These are phyloP conservation scores for Halocafeteria seosinensis DNA, from an alignment of 108 stramenopile species.

Conservation along the genomic window DNA sequence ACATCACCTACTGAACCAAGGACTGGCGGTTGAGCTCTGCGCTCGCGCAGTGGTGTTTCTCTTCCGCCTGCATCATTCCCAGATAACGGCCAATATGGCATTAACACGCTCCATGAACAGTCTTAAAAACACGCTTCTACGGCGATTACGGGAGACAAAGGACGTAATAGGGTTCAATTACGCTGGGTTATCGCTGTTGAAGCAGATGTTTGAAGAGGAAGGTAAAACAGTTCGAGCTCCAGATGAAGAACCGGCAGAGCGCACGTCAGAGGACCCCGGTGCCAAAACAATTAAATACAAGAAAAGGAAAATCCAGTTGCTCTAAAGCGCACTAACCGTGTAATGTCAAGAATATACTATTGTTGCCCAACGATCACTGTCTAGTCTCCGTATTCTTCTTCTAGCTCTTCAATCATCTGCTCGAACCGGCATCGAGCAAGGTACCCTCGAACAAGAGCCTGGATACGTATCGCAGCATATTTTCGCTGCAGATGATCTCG, in stretches of 20 bases:
- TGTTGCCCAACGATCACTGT: no score
- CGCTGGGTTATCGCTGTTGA: neutral
- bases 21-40: conserved; percentile 59
- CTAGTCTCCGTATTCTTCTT: no score
- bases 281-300: neutral
- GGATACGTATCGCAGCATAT: neutral
- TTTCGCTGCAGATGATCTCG: neutral
- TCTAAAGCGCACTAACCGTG: no score
- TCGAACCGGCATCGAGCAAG: neutral
- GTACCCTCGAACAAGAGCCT: neutral
- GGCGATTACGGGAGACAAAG: neutral
- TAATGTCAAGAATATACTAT: no score
- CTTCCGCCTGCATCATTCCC: conserved; percentile 46
- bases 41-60: conserved; percentile 47
- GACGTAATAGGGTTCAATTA: neutral
- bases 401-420: neutral
- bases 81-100: neutral
- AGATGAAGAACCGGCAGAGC: neutral
- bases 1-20: conserved; percentile 38
- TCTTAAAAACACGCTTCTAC: neutral
- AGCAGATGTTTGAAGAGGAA: neutral
- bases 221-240: neutral
- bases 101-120: neutral
- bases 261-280: neutral
- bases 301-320: neutral